phyloP scores from a whole-genome alignment of 768 basidiomycete genomes.

The Calocybe indica region DNA sequence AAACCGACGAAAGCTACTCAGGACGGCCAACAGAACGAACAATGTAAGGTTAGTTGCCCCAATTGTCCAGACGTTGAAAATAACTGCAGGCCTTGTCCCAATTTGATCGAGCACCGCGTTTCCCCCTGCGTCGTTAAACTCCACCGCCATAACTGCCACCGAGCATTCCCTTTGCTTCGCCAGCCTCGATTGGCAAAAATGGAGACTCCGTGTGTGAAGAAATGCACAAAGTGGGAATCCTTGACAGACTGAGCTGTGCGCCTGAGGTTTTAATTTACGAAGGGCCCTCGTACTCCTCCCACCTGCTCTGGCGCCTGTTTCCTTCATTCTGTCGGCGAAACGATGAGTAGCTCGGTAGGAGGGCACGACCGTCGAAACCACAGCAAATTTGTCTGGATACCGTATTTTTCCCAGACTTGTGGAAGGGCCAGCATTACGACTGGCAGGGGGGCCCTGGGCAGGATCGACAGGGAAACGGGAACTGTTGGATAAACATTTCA shows the following conservation, averaged over 20 bases:
- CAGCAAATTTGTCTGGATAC: too few species aligned
- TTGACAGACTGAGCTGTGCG: background rate
- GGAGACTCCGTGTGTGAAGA: conserved; percentile 9
- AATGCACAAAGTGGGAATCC: conserved; percentile 2
- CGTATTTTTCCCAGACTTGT: too few species aligned
- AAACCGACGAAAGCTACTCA: background rate
- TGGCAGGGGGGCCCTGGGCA: too few species aligned
- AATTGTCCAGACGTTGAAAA: background rate
- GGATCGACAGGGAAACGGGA: too few species aligned
- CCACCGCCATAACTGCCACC: background rate
- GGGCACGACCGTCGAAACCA: too few species aligned
- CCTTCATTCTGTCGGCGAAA: too few species aligned
- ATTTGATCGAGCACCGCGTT: background rate
- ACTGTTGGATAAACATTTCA: too few species aligned
- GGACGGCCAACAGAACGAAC: background rate
- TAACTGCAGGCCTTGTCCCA: background rate
- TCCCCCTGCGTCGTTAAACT: background rate
- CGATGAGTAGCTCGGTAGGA: too few species aligned
- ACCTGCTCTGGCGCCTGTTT: too few species aligned
- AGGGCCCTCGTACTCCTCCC: too few species aligned
- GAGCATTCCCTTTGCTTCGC: background rate
- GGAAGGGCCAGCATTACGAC: too few species aligned
- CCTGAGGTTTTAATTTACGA: too few species aligned
- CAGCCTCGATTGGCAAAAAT: background rate
- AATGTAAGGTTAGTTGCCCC: conserved; percentile 1